Base-by-base conservation (phyloP, 2,329 filamentous ascomycete genomes). In the Dactylellina drechsleri region DNA sequence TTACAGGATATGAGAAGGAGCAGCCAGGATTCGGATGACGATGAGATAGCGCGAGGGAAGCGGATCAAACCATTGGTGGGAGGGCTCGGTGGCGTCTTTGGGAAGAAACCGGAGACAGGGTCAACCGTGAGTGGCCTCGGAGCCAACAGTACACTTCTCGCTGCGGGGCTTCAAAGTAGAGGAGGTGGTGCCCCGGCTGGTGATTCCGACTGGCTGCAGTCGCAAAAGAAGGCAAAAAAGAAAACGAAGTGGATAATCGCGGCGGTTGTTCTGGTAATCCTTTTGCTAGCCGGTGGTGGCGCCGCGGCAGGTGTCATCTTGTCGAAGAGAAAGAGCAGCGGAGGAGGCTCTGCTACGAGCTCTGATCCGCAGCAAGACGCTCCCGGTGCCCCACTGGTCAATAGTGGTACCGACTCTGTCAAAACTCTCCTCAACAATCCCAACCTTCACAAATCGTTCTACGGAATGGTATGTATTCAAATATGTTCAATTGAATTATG, bases 381-480 rank as follows among this genome's bases (percentile, higher is more conserved):
- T 23, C 62, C 77, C 52, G 79, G 81, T 77, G 77, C 79, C 66
- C 79, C 82, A 58, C 84, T 83, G 10, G 80, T 85, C 54, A 86
- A 87, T 0, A 88, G 90, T 0, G 81, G 82, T 3, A 83, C 86
- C n/a, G 91, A 94, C 80, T 75, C 71, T 26, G 80, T 82, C 0
- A 81, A 83, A 83, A 85, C 85, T 2, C 85, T 98, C 13, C 85
- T 97, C 84, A 90, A 91, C 83, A 97, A 97, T 82, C 81, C 85
- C 0, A 83, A 93, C 77, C 85, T 98, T 23, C 92, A 97, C 85
- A 96, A 92, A 82, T 92, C 98, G 1, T 98, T 98, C 81, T 92
- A 93, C 0, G 94, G 93, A 26, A 92, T 98, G 71, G 71, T 75
- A 68, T 65, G 52, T 28, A 28, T 16, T 18, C 15, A 2, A 16